These are phyloP conservation scores for Ramularia collo-cygni DNA, from an alignment of 2,329 filamentous ascomycete species.

Conservation along the genomic window DNA sequence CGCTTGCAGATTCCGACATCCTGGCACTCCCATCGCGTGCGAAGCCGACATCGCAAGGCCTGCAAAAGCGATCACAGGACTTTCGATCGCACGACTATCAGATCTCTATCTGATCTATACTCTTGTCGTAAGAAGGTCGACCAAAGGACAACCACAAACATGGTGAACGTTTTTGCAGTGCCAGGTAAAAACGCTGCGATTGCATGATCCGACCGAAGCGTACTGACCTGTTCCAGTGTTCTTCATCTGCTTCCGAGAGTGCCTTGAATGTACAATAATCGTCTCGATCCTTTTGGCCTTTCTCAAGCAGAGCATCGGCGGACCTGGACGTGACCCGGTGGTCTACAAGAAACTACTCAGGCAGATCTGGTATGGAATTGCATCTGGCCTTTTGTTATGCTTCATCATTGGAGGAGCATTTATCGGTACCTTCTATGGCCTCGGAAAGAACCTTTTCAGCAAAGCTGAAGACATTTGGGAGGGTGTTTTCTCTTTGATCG, in stretches of 20 bases:
- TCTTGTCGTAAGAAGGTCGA: too few relatives aligned
- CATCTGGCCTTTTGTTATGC: slow-evolving; percentile 56
- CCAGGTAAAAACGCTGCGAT: slow-evolving; percentile 41
- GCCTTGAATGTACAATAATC: slow-evolving; percentile 75
- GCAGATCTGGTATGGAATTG: slow-evolving; percentile 63
- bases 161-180: slow-evolving; percentile 65
- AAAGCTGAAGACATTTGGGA: slow-evolving; percentile 71
- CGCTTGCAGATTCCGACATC: too few relatives aligned
- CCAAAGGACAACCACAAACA: slow-evolving; percentile 45
- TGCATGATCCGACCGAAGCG: slow-evolving; percentile 3
- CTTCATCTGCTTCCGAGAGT: slow-evolving; percentile 85
- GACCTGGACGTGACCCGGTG: slow-evolving; percentile 50
- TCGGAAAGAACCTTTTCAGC: slow-evolving; percentile 61
- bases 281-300: slow-evolving; percentile 82
- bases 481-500: slow-evolving; percentile 68
- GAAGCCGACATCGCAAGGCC: too few relatives aligned
- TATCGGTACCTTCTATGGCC: slow-evolving; percentile 66
- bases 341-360: slow-evolving; percentile 51
- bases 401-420: slow-evolving; percentile 59
- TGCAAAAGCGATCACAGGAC: too few relatives aligned
- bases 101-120: too few relatives aligned
- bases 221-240: slow-evolving; percentile 50
- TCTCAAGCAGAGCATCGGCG: slow-evolving; percentile 69
- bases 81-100: too few relatives aligned
- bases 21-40: too few relatives aligned